Base-by-base conservation (phyloP, 2,329 filamentous ascomycete species). In the Cordyceps cicadae region DNA sequence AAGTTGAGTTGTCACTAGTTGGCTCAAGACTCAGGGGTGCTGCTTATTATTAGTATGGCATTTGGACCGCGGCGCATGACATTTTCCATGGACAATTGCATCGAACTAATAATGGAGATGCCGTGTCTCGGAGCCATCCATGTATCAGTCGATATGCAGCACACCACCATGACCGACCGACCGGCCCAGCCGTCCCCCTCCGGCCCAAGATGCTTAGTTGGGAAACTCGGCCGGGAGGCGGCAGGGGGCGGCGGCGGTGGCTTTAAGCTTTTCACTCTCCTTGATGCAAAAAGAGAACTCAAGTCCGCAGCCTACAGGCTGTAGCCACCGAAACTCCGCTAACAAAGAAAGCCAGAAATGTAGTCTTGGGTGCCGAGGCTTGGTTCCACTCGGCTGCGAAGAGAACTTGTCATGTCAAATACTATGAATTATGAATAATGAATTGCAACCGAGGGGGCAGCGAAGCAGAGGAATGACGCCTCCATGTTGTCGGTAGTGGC, bases 161-260 rank as follows among this genome's bases (percentile, higher is more conserved):
- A 29, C 29, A 4, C 24, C 29, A 4, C 24, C 29, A 29, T 29
- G 29, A 29, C 29, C 29, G n/a, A n/a, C n/a, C n/a, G n/a, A n/a
- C 29, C 29, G 29, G 29, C 29, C 29, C 5, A 29, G 29, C 6
- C 29, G 5, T 6, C 29, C n/a, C 6, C 26, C 19, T 11, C 55
- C 55, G 55, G 55, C 51, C 46, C 55, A 29, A 32, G 34, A 41
- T 43, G 43, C 55, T 58, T 3, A 51, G 24, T 58, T 58, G 55
- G 55, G 55, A 51, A 58, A 51, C 37, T 58, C 55, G 54, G 54
- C 54, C 54, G 54, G 54, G 45, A 49, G 54, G 24, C 24, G 24
- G 24, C 24, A 4, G 24, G 4, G 4, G 24, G 3, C 3, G 29
- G 26, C 52, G 17, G 39, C 39, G 17, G 34, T 32, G 41, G 29